Evolutionary conservation across 345 rosid genomes (phyloP).

Genomic region (Pelargonium nanum): DNA sequence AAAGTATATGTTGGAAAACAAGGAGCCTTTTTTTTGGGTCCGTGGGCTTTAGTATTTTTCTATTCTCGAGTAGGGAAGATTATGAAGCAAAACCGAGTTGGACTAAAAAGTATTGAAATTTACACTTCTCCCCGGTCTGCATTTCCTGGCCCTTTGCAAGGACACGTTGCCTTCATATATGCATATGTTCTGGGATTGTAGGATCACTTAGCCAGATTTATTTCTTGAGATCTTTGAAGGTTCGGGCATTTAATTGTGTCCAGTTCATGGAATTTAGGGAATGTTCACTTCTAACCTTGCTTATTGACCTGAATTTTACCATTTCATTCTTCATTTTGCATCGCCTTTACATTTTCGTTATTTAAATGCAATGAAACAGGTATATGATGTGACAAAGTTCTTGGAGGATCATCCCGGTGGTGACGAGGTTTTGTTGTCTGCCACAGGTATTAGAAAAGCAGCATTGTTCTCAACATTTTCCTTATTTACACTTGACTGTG

Average conservation of each 20-base stretch:
- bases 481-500: not conserved
- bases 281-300: not conserved
- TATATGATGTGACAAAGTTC: constrained; percentile 50
- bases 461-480: not conserved
- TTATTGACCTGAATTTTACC: too few relatives aligned
- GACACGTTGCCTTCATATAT: too few relatives aligned
- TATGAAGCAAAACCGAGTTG: too few relatives aligned
- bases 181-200: not conserved
- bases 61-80: too few relatives aligned
- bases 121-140: not conserved
- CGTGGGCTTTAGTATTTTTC: too few relatives aligned
- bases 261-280: not conserved
- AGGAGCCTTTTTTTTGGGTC: too few relatives aligned
- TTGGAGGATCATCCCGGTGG: constrained; percentile 67
- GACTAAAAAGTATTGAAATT: too few relatives aligned
- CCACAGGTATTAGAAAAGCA: constrained; percentile 36
- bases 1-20: too few relatives aligned
- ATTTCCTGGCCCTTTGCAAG: too few relatives aligned
- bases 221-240: not conserved
- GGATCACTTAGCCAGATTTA: not conserved
- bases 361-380: constrained; percentile 18
- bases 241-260: not conserved
- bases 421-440: constrained; percentile 45
- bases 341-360: not conserved
- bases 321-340: too few relatives aligned